Conservation (phyloP, 164 flowering plant species). For the Echeveria elegans region DNA sequence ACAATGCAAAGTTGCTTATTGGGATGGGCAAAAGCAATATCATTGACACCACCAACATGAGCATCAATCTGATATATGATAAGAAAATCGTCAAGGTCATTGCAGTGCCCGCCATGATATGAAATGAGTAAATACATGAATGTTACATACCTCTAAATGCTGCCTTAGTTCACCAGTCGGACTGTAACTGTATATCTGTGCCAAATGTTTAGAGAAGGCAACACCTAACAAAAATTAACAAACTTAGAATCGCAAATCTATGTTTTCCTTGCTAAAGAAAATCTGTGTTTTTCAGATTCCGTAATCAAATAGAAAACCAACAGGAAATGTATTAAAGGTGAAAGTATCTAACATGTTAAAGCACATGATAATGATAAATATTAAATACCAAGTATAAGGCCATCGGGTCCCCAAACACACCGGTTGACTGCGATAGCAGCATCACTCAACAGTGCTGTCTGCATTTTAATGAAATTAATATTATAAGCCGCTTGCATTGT, state of each 20-base stretch:
- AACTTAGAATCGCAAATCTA: neutral
- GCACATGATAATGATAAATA: neutral
- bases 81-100: neutral
- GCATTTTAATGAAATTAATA: slow-evolving; percentile 9
- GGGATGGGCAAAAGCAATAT: slow-evolving; percentile 79
- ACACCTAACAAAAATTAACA: slow-evolving; percentile 28
- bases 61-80: slow-evolving; percentile 48
- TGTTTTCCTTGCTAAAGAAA: too few relatives aligned
- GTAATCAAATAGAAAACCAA: neutral
- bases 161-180: slow-evolving; percentile 44
- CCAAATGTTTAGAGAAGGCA: slow-evolving; percentile 59
- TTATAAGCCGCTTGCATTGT: neutral
- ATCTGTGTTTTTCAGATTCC: too few relatives aligned
- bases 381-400: slow-evolving; percentile 31
- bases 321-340: neutral
- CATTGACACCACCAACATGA: slow-evolving; percentile 79
- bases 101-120: neutral
- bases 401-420: slow-evolving; percentile 46
- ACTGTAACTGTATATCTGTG: slow-evolving; percentile 41
- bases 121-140: neutral
- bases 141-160: slow-evolving; percentile 38
- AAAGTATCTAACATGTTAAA: neutral
- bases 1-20: slow-evolving; percentile 69
- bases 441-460: slow-evolving; percentile 38
- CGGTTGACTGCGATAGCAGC: slow-evolving; percentile 36